phyloP scores from a whole-genome alignment of 441 rosid species.

The Eugenia klotzschiana region DNA sequence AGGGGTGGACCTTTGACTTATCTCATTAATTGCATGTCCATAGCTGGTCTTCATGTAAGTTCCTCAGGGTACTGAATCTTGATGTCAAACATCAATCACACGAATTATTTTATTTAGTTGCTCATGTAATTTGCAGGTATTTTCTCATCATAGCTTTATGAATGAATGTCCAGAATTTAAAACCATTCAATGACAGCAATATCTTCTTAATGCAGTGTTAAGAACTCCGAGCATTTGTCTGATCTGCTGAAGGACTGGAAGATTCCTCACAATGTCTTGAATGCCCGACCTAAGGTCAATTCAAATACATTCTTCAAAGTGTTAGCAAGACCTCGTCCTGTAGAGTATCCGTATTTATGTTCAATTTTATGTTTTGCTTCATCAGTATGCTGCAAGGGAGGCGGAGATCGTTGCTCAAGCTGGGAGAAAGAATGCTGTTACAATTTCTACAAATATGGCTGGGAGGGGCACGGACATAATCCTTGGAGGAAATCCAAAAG shows the following conservation, averaged over 20 bases:
- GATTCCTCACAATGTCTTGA: slow-evolving; percentile 84
- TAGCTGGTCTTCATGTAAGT: not conserved
- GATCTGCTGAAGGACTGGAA: slow-evolving; percentile 66
- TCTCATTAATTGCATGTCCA: not conserved
- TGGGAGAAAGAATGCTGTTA: slow-evolving; percentile 81
- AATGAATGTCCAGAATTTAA: not conserved
- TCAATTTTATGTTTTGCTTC: not conserved
- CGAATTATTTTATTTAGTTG: not conserved
- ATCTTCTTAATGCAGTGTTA: slow-evolving; percentile 57
- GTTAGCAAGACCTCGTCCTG: not conserved
- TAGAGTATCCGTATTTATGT: not conserved
- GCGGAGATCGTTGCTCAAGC: slow-evolving; percentile 93
- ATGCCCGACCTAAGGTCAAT: slow-evolving; percentile 89
- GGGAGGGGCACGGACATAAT: slow-evolving; percentile 97
- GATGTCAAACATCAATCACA: not conserved
- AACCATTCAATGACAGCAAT: not conserved
- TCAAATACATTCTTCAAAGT: slow-evolving; percentile 4
- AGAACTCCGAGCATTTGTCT: slow-evolving; percentile 88
- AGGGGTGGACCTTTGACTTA: not conserved
- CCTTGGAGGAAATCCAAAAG: slow-evolving; percentile 93
- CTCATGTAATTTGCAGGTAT: not conserved
- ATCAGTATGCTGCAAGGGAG: slow-evolving; percentile 91
- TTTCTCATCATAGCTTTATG: not conserved
- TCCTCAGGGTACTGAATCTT: not conserved
- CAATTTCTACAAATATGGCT: slow-evolving; percentile 96